These are phyloP conservation scores for Aspergillus campestris DNA, from an alignment of 495 filamentous ascomycete genomes.

Conservation along the genomic window DNA sequence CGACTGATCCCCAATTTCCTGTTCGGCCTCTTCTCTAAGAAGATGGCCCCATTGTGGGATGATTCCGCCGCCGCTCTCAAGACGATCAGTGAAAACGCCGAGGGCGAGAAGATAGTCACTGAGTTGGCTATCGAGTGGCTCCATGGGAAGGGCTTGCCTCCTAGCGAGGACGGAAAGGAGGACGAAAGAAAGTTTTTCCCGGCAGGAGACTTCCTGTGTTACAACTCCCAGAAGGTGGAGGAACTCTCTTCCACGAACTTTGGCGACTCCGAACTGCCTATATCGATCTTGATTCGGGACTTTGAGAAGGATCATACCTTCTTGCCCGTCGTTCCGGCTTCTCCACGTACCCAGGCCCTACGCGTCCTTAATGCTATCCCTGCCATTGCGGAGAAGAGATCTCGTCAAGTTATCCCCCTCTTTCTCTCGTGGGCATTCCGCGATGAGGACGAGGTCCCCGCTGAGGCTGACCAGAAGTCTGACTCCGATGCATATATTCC, in stretches of 20 bases:
- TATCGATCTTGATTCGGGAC: slow-evolving; percentile 17
- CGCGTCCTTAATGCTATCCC: slow-evolving; percentile 68
- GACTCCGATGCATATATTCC: slow-evolving; percentile 18
- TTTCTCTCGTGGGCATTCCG: slow-evolving; percentile 66
- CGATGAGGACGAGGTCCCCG: slow-evolving; percentile 40
- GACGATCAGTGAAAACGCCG: slow-evolving; percentile 58
- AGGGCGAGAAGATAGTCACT: slow-evolving; percentile 64
- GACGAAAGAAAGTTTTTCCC: slow-evolving; percentile 24
- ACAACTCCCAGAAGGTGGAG: slow-evolving; percentile 56
- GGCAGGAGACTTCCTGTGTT: slow-evolving; percentile 65
- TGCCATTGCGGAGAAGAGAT: slow-evolving; percentile 72
- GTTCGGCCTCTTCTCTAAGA: slow-evolving; percentile 83
- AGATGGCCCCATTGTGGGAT: slow-evolving; percentile 75
- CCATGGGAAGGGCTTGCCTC: slow-evolving; percentile 40
- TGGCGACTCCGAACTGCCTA: slow-evolving; percentile 13
- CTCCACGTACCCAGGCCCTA: slow-evolving; percentile 66
- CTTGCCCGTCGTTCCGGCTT: slow-evolving; percentile 26
- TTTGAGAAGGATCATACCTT: slow-evolving; percentile 29
- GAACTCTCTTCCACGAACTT: slow-evolving; percentile 28
- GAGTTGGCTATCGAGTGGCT: slow-evolving; percentile 76
- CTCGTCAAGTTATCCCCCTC: slow-evolving; percentile 73
- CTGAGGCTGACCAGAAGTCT: slow-evolving; percentile 17
- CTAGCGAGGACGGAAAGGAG: slow-evolving; percentile 15
- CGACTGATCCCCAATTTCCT: slow-evolving; percentile 70
- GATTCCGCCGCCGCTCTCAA: slow-evolving; percentile 68